Evolutionary conservation across 495 filamentous ascomycete genomes (phyloP).

Genomic region (Beverwykella pulmonaria): DNA sequence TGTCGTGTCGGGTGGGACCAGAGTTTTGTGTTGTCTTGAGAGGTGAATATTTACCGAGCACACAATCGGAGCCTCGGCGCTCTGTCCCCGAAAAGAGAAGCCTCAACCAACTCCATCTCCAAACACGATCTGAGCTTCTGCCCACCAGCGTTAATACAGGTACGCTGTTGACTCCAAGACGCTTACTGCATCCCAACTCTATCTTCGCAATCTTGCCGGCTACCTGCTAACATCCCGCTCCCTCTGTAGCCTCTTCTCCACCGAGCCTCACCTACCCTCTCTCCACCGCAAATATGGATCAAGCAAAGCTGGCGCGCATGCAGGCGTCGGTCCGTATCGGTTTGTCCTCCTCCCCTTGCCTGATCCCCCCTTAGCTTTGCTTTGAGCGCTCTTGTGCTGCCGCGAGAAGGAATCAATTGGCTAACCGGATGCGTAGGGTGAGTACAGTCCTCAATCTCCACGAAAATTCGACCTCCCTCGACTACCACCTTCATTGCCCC

Average conservation of each 20-base stretch:
- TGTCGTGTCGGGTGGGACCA: background rate
- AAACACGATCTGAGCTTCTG: conserved; percentile 4
- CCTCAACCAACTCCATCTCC: conserved; percentile 23
- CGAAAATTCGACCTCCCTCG: background rate
- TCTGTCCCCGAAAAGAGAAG: conserved; percentile 27
- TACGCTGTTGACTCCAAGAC: conserved; percentile 3
- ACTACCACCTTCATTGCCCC: background rate
- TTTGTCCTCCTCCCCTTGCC: conserved; percentile 52
- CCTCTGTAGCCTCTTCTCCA: conserved; percentile 8
- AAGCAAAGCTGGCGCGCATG: conserved; percentile 76
- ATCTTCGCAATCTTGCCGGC: background rate
- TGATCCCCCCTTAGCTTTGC: background rate
- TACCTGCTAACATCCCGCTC: background rate
- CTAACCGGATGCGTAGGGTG: conserved; percentile 30
- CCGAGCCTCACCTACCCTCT: conserved; percentile 2
- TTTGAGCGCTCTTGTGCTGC: background rate
- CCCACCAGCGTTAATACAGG: conserved; percentile 12
- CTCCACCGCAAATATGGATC: conserved; percentile 61
- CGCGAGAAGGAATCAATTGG: background rate
- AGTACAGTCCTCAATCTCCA: background rate
- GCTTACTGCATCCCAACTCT: background rate
- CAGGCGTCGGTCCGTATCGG: conserved; percentile 76
- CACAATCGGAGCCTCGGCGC: conserved; percentile 25
- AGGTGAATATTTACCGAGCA: conserved; percentile 23
- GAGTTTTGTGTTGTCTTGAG: background rate